Conservation (phyloP, 169 alveolate species). For the Cryptosporidium parvum region DNA sequence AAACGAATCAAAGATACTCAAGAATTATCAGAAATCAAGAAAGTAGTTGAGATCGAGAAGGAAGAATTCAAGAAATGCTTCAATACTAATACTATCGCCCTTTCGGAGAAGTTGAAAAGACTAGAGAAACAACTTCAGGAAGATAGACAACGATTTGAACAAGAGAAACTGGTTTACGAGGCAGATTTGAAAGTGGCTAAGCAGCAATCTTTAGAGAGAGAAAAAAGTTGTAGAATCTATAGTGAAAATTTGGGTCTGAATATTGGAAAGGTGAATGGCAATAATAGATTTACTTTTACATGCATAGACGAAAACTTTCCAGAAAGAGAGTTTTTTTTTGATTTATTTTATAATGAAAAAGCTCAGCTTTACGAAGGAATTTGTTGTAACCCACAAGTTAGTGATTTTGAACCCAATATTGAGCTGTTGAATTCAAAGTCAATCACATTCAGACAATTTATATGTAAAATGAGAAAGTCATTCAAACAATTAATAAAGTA, state of each 20-base stretch:
- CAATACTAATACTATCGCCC: not conserved
- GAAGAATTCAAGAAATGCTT: slow-evolving; percentile 39
- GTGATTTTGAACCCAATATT: not conserved
- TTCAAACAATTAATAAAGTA: slow-evolving; percentile 37
- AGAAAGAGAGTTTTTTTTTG: slow-evolving; percentile 50
- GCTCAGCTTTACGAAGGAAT: slow-evolving; percentile 36
- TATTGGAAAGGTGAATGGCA: slow-evolving; percentile 63
- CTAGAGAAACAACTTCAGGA: slow-evolving; percentile 43
- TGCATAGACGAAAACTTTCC: slow-evolving; percentile 35
- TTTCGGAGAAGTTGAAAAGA: slow-evolving; percentile 32
- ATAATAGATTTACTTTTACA: slow-evolving; percentile 49
- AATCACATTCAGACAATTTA: slow-evolving; percentile 53
- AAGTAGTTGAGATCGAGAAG: slow-evolving; percentile 44
- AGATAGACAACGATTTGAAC: slow-evolving; percentile 57
- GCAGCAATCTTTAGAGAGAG: slow-evolving; percentile 67
- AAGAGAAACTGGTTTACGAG: slow-evolving; percentile 40
- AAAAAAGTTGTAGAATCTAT: slow-evolving; percentile 56
- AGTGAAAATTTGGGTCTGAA: slow-evolving; percentile 55
- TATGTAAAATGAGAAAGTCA: slow-evolving; percentile 59
- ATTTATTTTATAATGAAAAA: slow-evolving; percentile 52
- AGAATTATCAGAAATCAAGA: slow-evolving; percentile 56
- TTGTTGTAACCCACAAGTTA: slow-evolving; percentile 27
- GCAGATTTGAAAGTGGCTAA: slow-evolving; percentile 50
- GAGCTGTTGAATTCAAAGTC: slow-evolving; percentile 33
- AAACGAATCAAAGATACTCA: slow-evolving; percentile 63